Percentiles rank a stretch among this genome's conserved stretches.
Conservation (phyloP, 225 moss, liverwort and hornwort genomes). For the Polytrichum commune region DNA sequence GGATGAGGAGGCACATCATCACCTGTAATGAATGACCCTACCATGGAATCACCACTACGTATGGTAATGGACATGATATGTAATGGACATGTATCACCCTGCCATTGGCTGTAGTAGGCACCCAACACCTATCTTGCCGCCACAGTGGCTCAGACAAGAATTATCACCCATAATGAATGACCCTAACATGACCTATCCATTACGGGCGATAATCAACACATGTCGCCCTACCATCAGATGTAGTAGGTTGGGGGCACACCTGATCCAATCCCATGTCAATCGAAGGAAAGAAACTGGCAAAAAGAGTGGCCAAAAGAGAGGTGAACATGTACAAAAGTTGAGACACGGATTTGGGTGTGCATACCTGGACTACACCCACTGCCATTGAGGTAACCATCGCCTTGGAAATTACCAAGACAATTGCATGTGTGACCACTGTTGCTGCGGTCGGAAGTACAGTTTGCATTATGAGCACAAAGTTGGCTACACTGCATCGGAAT, state of each 20-base stretch:
- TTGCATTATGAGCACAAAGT: slow-evolving; percentile 3
- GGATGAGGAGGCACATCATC: no score
- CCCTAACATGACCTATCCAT: not conserved
- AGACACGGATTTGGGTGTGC: no score
- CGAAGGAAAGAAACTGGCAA: not conserved
- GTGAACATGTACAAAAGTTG: not conserved
- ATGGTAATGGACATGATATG: no score
- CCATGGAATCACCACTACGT: no score
- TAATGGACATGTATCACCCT: no score
- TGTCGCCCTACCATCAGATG: not conserved
- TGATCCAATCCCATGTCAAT: not conserved
- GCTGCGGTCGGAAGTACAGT: not conserved
- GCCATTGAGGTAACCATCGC: slow-evolving; percentile 6
- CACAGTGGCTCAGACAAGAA: not conserved
- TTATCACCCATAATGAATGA: no score
- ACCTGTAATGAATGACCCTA: no score
- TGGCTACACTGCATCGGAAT: not conserved
- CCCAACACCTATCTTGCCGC: not conserved
- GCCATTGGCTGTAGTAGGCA: not conserved
- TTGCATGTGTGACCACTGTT: not conserved
- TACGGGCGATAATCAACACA: not conserved
- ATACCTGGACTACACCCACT: slow-evolving; percentile 7
- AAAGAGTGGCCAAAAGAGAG: not conserved
- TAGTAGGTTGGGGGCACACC: not conserved
- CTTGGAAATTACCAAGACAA: slow-evolving; percentile 1